phyloP scores from a whole-genome alignment of 495 filamentous ascomycete genomes.

The Penicillium psychrofluorescens region DNA sequence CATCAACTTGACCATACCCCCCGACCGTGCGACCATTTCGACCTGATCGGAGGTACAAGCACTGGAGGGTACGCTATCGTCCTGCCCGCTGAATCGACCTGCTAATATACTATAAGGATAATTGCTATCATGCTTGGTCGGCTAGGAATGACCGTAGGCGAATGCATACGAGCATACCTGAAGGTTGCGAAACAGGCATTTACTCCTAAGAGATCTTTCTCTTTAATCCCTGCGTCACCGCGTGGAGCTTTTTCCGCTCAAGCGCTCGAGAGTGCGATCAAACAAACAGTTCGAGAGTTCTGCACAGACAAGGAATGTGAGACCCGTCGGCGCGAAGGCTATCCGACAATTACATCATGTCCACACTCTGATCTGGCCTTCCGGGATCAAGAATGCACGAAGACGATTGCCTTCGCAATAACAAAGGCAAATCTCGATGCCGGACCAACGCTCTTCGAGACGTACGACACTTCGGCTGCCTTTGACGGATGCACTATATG shows the following conservation, averaged over 20 bases:
- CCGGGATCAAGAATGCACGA: conserved; percentile 25
- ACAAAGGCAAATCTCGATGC: conserved; percentile 23
- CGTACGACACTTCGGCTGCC: conserved; percentile 17
- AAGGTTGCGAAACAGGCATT: conserved; percentile 23
- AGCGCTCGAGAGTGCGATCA: conserved; percentile 9
- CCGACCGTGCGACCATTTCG: conserved; percentile 20
- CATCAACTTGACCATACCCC: conserved; percentile 1
- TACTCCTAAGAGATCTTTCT: conserved; percentile 2
- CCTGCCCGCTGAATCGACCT: no score
- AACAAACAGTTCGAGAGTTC: conserved; percentile 3
- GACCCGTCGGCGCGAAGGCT: neutral
- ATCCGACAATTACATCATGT: neutral
- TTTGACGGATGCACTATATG: conserved; percentile 33
- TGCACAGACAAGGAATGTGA: conserved; percentile 1
- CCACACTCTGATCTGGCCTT: conserved; percentile 1
- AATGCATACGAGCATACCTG: conserved; percentile 42
- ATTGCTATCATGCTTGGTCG: conserved; percentile 50
- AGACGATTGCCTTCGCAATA: conserved; percentile 28
- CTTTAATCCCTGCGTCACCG: neutral
- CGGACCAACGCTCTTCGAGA: conserved; percentile 12
- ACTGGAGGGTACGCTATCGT: conserved; percentile 4
- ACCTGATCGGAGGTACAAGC: conserved; percentile 18
- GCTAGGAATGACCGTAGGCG: conserved; percentile 43
- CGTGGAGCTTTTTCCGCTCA: conserved; percentile 1
- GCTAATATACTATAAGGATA: conserved; percentile 20